Base-by-base conservation (phyloP, 1,284 basidiomycete genomes). In the Cystobasidium slooffiae region DNA sequence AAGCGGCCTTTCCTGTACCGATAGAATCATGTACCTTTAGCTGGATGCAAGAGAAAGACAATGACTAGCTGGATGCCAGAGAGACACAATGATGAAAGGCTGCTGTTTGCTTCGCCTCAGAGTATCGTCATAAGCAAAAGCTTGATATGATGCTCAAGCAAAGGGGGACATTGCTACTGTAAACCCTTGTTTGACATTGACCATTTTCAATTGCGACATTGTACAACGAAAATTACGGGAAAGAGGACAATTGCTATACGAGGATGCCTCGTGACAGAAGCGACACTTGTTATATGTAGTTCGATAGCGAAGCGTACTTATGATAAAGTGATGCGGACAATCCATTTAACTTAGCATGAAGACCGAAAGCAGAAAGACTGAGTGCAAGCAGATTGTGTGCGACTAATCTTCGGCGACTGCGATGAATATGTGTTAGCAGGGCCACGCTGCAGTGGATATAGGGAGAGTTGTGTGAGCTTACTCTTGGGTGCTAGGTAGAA, bases 401-500 rank as follows among this genome's bases (percentile, higher is more conserved):
- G 10, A 31, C 61, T 73, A 73, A 44, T 73, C 70, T 41, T 73
- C 70, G 52, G 70, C 70, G 70, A 73, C 70, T 73, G 62, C 31
- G 51, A 44, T 20, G 20, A 20, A 16, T 47, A 47, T 18, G 5
- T 20, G 20, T 56, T 37, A 70, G 59, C 41, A 31, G 1, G 31
- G 31, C 5, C 31, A 31, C 31, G 31, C 31, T 31, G 31, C 5
- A 31, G 31, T 31, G n/a, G n/a, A 31, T 31, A 31, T 31, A 5
- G 31, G 1, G 31, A 31, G 31, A 43, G 14, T 9, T 1, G 9
- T 1, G 9, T 14, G 18, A 47, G 66, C 70, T 58, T 24, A 66
- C 70, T 93, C 84, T 94, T 94, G 20, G 92, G 92, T 61, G 92
- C 92, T 63, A 94, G 87, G 84, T 93, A 94, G 85, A 93, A 94